Percentiles rank a stretch among this genome's conserved stretches.
Conservation (phyloP, 305 asterid genomes). For the Fraxinus latifolia region DNA sequence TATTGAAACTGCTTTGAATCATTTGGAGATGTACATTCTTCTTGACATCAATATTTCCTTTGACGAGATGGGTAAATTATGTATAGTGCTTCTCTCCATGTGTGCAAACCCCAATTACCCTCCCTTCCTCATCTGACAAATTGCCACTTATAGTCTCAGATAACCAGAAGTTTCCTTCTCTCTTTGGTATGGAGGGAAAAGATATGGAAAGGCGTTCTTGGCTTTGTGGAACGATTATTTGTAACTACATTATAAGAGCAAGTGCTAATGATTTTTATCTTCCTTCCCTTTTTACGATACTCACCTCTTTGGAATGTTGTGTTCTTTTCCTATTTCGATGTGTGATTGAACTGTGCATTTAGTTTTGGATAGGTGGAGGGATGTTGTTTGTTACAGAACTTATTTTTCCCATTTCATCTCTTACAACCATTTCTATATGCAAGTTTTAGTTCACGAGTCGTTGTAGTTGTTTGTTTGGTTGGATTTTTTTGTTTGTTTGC, state of each 20-base stretch:
- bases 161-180: neutral
- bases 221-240: neutral
- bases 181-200: neutral
- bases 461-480: no score
- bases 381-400: neutral
- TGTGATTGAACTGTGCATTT: neutral
- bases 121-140: neutral
- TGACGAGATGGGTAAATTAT: neutral
- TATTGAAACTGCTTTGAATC: neutral
- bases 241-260: neutral
- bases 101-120: no score
- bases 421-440: no score
- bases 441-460: no score
- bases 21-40: neutral
- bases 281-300: neutral
- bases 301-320: neutral
- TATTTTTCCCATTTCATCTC: no score
- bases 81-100: neutral
- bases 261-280: neutral
- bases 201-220: neutral
- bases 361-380: neutral
- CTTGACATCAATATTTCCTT: neutral
- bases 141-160: neutral
- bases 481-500: no score
- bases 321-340: neutral